A percentile compares a stretch with the other conserved stretches of the same genome.
Evolutionary conservation across 208 protist species (phyloP).

Genomic region (Ichthyophonus hoferi): DNA sequence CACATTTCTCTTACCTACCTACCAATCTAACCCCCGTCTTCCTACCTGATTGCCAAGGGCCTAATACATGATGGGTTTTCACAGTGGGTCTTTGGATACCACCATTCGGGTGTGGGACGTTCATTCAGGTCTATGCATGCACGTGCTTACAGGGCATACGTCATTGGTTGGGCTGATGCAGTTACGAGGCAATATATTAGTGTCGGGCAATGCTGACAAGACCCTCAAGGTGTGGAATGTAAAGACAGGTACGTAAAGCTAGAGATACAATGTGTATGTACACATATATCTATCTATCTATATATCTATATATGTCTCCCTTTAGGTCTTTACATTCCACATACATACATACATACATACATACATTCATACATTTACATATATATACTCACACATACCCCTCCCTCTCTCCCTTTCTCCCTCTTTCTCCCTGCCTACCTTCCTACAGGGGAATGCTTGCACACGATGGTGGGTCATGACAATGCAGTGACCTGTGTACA

Average conservation of each 20-base stretch:
- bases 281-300: background rate
- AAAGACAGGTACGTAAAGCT: slow-evolving; percentile 18
- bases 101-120: slow-evolving; percentile 36
- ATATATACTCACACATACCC: background rate
- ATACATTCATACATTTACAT: background rate
- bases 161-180: slow-evolving; percentile 39
- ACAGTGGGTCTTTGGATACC: slow-evolving; percentile 35
- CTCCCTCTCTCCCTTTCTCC: too few species aligned
- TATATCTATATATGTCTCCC: background rate
- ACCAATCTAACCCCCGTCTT: too few species aligned
- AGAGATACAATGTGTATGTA: background rate
- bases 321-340: too few species aligned
- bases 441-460: slow-evolving; percentile 15
- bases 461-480: slow-evolving; percentile 18
- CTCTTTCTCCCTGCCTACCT: background rate
- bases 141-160: slow-evolving; percentile 16
- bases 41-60: too few species aligned
- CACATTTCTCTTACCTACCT: too few species aligned
- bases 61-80: too few species aligned
- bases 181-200: slow-evolving; percentile 34
- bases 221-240: slow-evolving; percentile 36
- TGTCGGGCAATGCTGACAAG: slow-evolving; percentile 35
- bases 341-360: background rate
- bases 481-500: slow-evolving; percentile 44
- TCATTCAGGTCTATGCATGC: slow-evolving; percentile 2